Conservation (phyloP, 176 grass and related monocot species). For the Avena eriantha region DNA sequence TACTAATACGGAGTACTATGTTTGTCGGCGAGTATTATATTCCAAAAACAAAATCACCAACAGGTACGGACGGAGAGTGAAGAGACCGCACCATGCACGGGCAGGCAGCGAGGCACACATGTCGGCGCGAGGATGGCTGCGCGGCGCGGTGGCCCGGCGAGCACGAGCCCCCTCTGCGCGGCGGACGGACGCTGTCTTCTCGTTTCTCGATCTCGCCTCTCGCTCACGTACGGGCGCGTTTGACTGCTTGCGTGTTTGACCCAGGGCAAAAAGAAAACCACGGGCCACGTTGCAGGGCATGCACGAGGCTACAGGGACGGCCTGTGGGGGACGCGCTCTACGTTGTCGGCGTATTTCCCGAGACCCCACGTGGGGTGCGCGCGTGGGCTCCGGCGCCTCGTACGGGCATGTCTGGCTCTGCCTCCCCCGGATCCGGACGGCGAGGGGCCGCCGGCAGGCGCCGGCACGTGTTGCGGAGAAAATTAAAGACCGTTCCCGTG, state of each 20-base stretch:
- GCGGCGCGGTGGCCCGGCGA: neutral
- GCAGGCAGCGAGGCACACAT: too few species aligned
- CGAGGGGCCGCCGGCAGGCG: slow-evolving; percentile 11
- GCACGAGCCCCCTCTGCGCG: neutral
- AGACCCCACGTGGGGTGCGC: slow-evolving; percentile 42
- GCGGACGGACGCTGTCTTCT: slow-evolving; percentile 6
- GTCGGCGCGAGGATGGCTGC: too few species aligned
- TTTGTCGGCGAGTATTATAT: too few species aligned
- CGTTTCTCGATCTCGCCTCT: neutral
- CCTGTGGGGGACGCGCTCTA: slow-evolving; percentile 41
- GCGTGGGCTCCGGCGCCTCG: slow-evolving; percentile 41
- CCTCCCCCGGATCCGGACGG: neutral
- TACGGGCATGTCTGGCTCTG: slow-evolving; percentile 24
- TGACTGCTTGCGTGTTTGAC: slow-evolving; percentile 48
- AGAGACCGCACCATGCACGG: too few species aligned
- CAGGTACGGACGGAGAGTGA: too few species aligned
- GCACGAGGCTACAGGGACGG: slow-evolving; percentile 10
- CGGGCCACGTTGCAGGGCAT: neutral
- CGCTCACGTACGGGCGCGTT: slow-evolving; percentile 4
- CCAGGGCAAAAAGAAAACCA: neutral
- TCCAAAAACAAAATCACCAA: too few species aligned
- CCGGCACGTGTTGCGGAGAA: slow-evolving; percentile 5
- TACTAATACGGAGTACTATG: too few species aligned
- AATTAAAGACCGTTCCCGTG: too few species aligned
- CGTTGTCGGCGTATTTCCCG: slow-evolving; percentile 7